Evolutionary conservation across 495 filamentous ascomycete species (phyloP).

Genomic region (Aeminium ludgeri): DNA sequence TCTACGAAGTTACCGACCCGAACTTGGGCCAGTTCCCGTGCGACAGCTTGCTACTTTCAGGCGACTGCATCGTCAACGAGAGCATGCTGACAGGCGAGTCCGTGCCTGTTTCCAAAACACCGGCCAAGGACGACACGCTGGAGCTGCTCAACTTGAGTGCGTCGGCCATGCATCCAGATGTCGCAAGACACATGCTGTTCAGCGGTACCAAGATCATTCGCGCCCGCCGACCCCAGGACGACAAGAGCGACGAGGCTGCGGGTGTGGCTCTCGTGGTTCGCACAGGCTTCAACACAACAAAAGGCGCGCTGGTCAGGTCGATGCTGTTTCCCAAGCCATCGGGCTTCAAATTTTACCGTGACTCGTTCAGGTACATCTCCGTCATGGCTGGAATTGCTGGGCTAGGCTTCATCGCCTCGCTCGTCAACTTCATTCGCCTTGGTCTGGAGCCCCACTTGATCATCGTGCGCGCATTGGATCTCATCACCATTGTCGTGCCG

Average conservation of each 20-base stretch:
- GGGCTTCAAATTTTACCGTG: conserved; percentile 93
- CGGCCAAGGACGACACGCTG: conserved; percentile 70
- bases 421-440: conserved; percentile 81
- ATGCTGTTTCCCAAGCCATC: conserved; percentile 99
- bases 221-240: conserved; percentile 71
- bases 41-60: conserved; percentile 79
- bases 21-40: conserved; percentile 85
- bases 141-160: conserved; percentile 54
- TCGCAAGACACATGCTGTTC: conserved; percentile 81
- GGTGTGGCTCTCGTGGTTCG: conserved; percentile 81
- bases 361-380: conserved; percentile 94
- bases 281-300: conserved; percentile 94
- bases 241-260: conserved; percentile 72
- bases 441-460: conserved; percentile 76
- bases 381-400: conserved; percentile 87
- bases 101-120: conserved; percentile 84
- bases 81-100: conserved; percentile 99
- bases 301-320: conserved; percentile 85
- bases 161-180: conserved; percentile 57
- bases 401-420: conserved; percentile 75
- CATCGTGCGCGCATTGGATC: conserved; percentile 75
- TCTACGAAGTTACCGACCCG: conserved; percentile 94
- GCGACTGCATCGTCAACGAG: conserved; percentile 97
- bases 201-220: conserved; percentile 91
- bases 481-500: conserved; percentile 96